Evolutionary conservation across 306 rosid genomes (phyloP).

Genomic region (Abrus precatorius): DNA sequence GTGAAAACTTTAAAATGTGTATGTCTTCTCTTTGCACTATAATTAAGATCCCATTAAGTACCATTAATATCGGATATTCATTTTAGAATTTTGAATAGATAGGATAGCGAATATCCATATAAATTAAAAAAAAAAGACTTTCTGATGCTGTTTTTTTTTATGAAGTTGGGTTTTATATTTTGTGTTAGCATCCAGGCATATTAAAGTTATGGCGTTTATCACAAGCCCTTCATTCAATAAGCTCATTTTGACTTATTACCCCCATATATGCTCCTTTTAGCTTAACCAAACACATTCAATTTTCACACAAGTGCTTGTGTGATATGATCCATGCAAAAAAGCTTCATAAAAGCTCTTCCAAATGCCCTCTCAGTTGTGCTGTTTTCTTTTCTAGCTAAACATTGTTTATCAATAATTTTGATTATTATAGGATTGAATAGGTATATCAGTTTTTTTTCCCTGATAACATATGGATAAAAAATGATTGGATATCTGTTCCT

Average conservation of each 20-base stretch:
- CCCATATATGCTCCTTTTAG: too few relatives aligned
- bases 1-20: neutral
- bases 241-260: too few relatives aligned
- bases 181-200: neutral
- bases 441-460: neutral
- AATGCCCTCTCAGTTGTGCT: neutral
- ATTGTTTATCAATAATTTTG: conserved; percentile 17
- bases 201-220: neutral
- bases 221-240: too few relatives aligned
- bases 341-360: neutral
- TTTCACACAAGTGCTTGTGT: neutral
- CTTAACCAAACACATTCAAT: neutral
- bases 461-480: conserved; percentile 16
- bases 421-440: conserved; percentile 11
- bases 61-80: neutral
- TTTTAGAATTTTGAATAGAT: neutral
- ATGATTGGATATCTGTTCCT: neutral
- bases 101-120: neutral
- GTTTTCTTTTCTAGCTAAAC: conserved; percentile 22
- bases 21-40: neutral
- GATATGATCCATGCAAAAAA: neutral
- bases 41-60: neutral
- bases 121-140: neutral
- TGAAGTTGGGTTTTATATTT: neutral
- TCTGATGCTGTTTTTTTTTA: neutral